Evolutionary conservation across 2,329 filamentous ascomycete species (phyloP).

Genomic region (Nemania diffusa): DNA sequence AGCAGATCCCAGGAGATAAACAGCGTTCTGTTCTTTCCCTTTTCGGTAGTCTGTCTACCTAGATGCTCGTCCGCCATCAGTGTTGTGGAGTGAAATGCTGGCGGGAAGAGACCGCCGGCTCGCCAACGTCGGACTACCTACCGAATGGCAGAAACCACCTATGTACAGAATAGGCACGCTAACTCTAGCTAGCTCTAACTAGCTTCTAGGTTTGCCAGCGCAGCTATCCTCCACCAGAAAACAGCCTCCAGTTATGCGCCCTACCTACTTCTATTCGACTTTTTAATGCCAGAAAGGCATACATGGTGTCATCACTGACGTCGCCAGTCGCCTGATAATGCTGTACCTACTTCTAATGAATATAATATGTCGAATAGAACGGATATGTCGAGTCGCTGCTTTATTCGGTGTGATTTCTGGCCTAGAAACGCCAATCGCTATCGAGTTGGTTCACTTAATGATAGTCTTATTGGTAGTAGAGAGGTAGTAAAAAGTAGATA

Average conservation of each 20-base stretch:
- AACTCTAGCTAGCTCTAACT: not conserved
- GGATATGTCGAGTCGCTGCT: constrained; percentile 6
- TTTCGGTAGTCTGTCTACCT: not conserved
- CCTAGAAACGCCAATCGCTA: not conserved
- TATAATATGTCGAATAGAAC: not conserved
- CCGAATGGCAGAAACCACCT: too few relatives aligned
- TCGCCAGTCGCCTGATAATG: not conserved
- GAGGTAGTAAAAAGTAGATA: too few relatives aligned
- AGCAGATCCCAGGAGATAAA: too few relatives aligned
- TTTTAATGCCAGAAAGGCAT: not conserved
- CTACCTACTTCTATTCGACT: not conserved
- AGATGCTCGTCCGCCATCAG: too few relatives aligned
- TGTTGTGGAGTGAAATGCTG: too few relatives aligned
- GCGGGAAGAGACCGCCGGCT: too few relatives aligned
- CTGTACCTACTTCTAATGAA: constrained; percentile 11
- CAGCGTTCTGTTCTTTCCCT: too few relatives aligned
- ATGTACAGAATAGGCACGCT: constrained; percentile 8
- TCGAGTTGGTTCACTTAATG: not conserved
- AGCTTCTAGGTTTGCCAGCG: constrained; percentile 14
- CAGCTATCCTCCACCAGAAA: constrained; percentile 11
- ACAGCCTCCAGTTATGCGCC: not conserved
- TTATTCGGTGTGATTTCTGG: not conserved
- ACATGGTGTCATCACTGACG: constrained; percentile 15
- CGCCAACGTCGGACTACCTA: too few relatives aligned
- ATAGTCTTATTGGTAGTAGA: too few relatives aligned